phyloP scores from a whole-genome alignment of 208 protist genomes.

The Crithidia acanthocephali region DNA sequence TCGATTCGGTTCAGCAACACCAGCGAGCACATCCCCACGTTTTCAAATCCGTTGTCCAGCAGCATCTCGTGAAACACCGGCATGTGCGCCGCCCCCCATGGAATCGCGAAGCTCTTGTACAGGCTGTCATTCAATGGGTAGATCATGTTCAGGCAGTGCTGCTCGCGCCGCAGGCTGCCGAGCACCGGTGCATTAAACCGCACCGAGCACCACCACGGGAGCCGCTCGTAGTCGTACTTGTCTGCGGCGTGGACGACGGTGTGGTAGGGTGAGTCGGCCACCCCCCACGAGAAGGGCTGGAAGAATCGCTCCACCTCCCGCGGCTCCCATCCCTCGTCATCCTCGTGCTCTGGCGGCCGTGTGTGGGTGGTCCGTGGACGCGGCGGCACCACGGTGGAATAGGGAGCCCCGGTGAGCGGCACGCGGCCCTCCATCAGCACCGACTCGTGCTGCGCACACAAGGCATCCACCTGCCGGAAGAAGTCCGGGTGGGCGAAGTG shows the following conservation, averaged over 20 bases:
- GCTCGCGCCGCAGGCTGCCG: constrained; percentile 71
- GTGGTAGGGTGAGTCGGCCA: constrained; percentile 66
- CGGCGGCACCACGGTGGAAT: constrained; percentile 78
- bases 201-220: constrained; percentile 84
- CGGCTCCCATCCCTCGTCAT: constrained; percentile 88
- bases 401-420: constrained; percentile 62
- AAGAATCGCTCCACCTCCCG: constrained; percentile 73
- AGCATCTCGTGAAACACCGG: constrained; percentile 89
- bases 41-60: constrained; percentile 79
- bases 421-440: constrained; percentile 88
- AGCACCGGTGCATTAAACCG: constrained; percentile 78
- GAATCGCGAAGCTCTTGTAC: constrained; percentile 86
- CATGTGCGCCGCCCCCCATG: constrained; percentile 88
- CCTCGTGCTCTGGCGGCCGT: constrained; percentile 63
- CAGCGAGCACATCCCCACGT: constrained; percentile 72
- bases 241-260: constrained; percentile 89
- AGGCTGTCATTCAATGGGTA: constrained; percentile 49
- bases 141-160: constrained; percentile 86
- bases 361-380: constrained; percentile 31
- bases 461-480: constrained; percentile 77
- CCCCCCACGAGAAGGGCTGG: constrained; percentile 91
- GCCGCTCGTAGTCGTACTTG: constrained; percentile 84
- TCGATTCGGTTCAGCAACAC: constrained; percentile 66
- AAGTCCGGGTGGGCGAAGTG: constrained; percentile 87
- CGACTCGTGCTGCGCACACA: constrained; percentile 84